These are phyloP conservation scores for Citrullus colocynthis DNA, from an alignment of 306 rosid genomes.

Conservation along the genomic window DNA sequence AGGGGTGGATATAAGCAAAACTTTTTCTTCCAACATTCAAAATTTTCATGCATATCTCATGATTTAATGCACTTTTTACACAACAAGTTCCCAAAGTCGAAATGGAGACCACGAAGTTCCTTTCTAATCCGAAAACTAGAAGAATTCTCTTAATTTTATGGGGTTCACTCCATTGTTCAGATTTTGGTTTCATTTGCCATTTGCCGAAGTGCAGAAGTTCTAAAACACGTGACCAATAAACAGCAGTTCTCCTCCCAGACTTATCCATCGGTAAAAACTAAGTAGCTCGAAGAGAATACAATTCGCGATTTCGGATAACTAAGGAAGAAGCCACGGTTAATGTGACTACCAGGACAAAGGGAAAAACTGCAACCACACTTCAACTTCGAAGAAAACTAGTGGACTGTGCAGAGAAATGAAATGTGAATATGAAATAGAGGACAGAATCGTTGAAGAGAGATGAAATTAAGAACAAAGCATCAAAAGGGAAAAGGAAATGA, in stretches of 20 bases:
- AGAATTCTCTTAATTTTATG: background rate
- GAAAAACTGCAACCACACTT: background rate
- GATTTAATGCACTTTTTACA: background rate
- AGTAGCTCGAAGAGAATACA: background rate
- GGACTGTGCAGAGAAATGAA: background rate
- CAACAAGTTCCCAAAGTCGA: background rate
- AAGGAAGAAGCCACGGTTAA: background rate
- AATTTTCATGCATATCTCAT: background rate
- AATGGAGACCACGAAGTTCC: background rate
- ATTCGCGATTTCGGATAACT: background rate
- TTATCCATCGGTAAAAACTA: background rate
- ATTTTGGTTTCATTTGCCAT: background rate
- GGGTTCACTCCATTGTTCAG: background rate
- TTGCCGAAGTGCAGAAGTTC: background rate
- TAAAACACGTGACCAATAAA: background rate
- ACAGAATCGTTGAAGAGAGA: background rate
- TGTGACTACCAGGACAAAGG: background rate
- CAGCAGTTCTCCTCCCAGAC: background rate
- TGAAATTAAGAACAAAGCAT: background rate
- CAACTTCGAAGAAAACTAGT: background rate
- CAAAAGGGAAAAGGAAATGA: background rate
- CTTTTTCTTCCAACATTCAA: background rate
- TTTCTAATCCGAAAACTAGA: background rate
- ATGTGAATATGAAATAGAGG: background rate
- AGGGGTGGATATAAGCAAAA: background rate